Evolutionary conservation across 2,329 filamentous ascomycete species (phyloP), one percentile per base, ranked within the genome.

Genomic region (Pseudogymnoascus sp.): DNA sequence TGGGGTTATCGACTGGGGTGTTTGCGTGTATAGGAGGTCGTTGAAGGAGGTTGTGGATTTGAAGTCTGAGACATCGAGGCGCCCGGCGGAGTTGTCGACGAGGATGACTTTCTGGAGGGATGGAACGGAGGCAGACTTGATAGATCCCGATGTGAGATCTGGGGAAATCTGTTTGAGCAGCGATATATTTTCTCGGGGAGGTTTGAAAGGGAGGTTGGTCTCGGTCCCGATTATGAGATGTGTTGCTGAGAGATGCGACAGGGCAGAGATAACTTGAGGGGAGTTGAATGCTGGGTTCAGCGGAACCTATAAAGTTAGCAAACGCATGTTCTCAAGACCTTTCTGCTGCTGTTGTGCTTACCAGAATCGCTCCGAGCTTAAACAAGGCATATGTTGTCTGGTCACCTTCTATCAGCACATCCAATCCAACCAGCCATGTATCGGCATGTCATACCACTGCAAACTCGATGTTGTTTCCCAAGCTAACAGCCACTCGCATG

Each of bases 281-380:
- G 85, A 81, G 69, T 91, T 96, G 79, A 97, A 97, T 1, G 86
- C 88, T 18, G 93, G 93, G 74, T 99, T 97, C 23, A 97, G 78
- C 0, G 93, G 95, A n/a, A 96, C 85, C 84, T 85, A 64, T 46
- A n/a, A 34, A 46, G 44, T 63, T 59, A 62, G 37, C 28, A 53
- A 50, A 53, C 25, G 23, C 8, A 31, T 11, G 4, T 18, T 31
- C 4, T 25, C n/a, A 53, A 31, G 31, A 36, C 4, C 40, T 4
- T 44, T 42, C 5, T 59, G 40, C 12, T 59, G 44, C 46, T 56
- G 10, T 37, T 59, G 23, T 36, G 69, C 77, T 65, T 73, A 86
- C 93, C 66, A 97, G 79, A 60, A 97, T 85, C 23, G 91, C 93
- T n/a, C 95, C 95, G 8, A 97, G 82, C 76, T 97, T 97, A 79